Percentiles rank a stretch among this genome's conserved stretches.
Conservation (phyloP, 148 eudicot species). For the Tetragonia tetragonoides region DNA sequence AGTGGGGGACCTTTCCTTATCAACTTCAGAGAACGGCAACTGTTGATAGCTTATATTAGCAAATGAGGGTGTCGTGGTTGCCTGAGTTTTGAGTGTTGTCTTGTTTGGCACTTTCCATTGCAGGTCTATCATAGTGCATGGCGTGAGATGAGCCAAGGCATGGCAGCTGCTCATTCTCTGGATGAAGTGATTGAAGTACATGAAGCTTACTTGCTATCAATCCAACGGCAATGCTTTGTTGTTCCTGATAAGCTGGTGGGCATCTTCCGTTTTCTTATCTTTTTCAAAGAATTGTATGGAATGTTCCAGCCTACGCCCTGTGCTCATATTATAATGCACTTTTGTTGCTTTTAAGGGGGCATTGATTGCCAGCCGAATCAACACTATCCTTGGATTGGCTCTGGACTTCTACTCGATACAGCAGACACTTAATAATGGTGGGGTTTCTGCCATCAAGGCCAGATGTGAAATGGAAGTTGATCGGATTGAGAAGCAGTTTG, state of each 20-base stretch:
- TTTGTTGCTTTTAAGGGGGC: conserved; percentile 58
- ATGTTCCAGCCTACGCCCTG: neutral
- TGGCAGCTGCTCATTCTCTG: conserved; percentile 85
- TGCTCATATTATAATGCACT: neutral
- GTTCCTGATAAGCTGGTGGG: conserved; percentile 94
- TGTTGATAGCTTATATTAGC: neutral
- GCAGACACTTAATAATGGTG: conserved; percentile 72
- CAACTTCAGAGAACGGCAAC: neutral
- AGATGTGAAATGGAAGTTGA: conserved; percentile 89
- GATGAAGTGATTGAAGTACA: conserved; percentile 96
- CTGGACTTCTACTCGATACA: conserved; percentile 74
- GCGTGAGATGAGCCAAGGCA: conserved; percentile 88
- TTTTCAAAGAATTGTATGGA: neutral
- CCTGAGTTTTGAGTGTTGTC: neutral
- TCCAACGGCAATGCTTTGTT: conserved; percentile 95
- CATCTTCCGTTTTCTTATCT: conserved; percentile 9
- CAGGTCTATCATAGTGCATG: conserved; percentile 98
- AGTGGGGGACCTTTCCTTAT: neutral
- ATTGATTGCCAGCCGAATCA: conserved; percentile 89
- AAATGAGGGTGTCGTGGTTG: neutral
- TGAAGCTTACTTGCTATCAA: conserved; percentile 84
- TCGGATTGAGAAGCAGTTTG: conserved; percentile 87
- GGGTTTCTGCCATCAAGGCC: conserved; percentile 73
- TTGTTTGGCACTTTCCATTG: conserved; percentile 2
- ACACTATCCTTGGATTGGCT: conserved; percentile 83